Conservation (phyloP, 2,329 filamentous ascomycete genomes). For the Magnaporthiopsis incrustans region DNA sequence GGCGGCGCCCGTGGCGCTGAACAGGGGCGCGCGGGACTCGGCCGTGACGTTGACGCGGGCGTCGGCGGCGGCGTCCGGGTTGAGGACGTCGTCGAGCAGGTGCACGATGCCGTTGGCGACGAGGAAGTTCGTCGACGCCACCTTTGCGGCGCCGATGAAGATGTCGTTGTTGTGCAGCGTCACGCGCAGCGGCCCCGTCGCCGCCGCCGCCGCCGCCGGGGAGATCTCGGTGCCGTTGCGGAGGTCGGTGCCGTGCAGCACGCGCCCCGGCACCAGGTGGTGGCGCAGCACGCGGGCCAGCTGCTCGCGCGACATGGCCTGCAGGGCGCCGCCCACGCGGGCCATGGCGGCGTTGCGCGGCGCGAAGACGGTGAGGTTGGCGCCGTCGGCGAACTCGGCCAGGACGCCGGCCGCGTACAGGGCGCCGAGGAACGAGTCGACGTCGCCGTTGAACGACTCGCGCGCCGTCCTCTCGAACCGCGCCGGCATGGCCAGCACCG, state of each 20-base stretch:
- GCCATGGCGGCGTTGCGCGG: slow-evolving; percentile 45
- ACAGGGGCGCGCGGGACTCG: slow-evolving; percentile 26
- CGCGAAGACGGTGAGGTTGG: slow-evolving; percentile 46
- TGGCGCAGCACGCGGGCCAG: slow-evolving; percentile 41
- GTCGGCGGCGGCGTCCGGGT: slow-evolving; percentile 27
- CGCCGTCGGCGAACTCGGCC: slow-evolving; percentile 31
- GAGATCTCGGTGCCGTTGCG: slow-evolving; percentile 35
- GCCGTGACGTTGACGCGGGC: slow-evolving; percentile 27
- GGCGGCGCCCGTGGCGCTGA: slow-evolving; percentile 16
- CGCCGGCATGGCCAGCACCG: slow-evolving; percentile 39
- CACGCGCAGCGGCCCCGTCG: slow-evolving; percentile 34
- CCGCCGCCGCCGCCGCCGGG: slow-evolving; percentile 11
- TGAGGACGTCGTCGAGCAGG: slow-evolving; percentile 38
- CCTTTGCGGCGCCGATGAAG: slow-evolving; percentile 42
- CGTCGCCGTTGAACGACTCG: slow-evolving; percentile 24
- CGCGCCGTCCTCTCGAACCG: slow-evolving; percentile 26
- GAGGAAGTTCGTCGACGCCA: slow-evolving; percentile 43
- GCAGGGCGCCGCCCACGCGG: slow-evolving; percentile 33
- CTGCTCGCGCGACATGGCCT: slow-evolving; percentile 28
- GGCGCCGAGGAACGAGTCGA: slow-evolving; percentile 33
- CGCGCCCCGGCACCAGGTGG: slow-evolving; percentile 44
- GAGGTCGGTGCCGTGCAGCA: slow-evolving; percentile 41
- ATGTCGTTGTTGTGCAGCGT: slow-evolving; percentile 32
- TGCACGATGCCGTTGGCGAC: slow-evolving; percentile 51
- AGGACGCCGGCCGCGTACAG: slow-evolving; percentile 28